Evolutionary conservation across 2,329 filamentous ascomycete genomes (phyloP).

Genomic region (Stagonosporopsis rhizophila): DNA sequence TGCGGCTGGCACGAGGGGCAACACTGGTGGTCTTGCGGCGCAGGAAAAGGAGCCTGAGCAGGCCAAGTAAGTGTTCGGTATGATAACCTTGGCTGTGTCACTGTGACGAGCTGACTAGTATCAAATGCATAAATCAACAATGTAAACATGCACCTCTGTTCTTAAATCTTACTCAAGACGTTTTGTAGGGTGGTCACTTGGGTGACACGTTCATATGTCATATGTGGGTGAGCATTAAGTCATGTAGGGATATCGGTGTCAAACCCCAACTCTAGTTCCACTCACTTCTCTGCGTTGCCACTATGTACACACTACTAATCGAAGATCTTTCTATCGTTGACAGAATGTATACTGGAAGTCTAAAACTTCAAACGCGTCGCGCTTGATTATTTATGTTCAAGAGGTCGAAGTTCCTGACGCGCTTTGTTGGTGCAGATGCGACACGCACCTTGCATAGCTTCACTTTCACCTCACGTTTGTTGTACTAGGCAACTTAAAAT

Average conservation of each 20-base stretch:
- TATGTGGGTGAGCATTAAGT: too few relatives aligned
- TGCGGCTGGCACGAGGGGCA: constrained; percentile 44
- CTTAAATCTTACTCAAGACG: neutral
- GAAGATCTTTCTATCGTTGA: too few relatives aligned
- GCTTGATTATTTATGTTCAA: neutral
- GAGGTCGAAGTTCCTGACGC: neutral
- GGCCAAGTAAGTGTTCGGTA: neutral
- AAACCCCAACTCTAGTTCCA: neutral
- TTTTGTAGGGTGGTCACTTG: neutral
- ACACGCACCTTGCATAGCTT: neutral
- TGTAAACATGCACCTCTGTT: neutral
- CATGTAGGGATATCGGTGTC: too few relatives aligned
- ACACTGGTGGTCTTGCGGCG: constrained; percentile 38
- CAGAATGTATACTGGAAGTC: too few relatives aligned
- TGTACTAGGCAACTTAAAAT: neutral
- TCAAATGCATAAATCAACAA: neutral
- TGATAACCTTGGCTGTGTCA: neutral
- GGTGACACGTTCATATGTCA: neutral
- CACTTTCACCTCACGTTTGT: neutral
- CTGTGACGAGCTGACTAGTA: neutral
- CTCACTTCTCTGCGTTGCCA: neutral
- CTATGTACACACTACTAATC: neutral
- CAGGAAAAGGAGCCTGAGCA: constrained; percentile 46
- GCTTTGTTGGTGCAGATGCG: neutral
- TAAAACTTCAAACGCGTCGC: neutral